Evolutionary conservation across 805 yeast species (phyloP).

Genomic region (Cyberlindnera lachancei): DNA sequence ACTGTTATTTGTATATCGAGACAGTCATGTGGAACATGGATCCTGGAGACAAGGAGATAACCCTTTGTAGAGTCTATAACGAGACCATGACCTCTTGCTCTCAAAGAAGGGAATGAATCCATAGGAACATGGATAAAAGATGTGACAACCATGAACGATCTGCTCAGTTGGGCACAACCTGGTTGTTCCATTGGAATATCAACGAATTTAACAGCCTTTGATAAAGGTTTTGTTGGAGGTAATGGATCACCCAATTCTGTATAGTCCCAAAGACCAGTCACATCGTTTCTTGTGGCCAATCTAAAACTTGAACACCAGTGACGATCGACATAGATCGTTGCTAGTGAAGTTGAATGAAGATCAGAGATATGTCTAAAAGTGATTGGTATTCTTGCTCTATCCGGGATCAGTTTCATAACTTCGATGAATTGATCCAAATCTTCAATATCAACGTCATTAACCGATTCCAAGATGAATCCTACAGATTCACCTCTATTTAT

Average conservation of each 20-base stretch:
- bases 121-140: conserved; percentile 59
- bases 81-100: conserved; percentile 64
- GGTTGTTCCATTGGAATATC: conserved; percentile 56
- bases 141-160: conserved; percentile 67
- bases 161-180: conserved; percentile 47
- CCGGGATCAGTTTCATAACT: conserved; percentile 74
- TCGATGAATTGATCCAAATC: conserved; percentile 68
- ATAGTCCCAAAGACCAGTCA: conserved; percentile 53
- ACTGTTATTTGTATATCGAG: conserved; percentile 66
- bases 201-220: conserved; percentile 61
- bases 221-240: conserved; percentile 42
- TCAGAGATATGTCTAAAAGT: conserved; percentile 74
- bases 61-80: conserved; percentile 78
- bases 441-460: conserved; percentile 71
- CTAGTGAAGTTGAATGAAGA: conserved; percentile 62
- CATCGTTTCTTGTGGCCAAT: conserved; percentile 55
- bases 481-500: conserved; percentile 48
- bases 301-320: conserved; percentile 77
- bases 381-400: conserved; percentile 61
- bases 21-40: conserved; percentile 73
- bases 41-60: conserved; percentile 69
- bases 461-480: conserved; percentile 77
- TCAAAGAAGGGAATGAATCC: conserved; percentile 65
- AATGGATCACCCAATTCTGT: conserved; percentile 45
- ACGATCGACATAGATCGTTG: conserved; percentile 69